Evolutionary conservation across 345 rosid genomes (phyloP), one percentile per base, ranked within the genome.

Genomic region (Pseudoturritis turrita): DNA sequence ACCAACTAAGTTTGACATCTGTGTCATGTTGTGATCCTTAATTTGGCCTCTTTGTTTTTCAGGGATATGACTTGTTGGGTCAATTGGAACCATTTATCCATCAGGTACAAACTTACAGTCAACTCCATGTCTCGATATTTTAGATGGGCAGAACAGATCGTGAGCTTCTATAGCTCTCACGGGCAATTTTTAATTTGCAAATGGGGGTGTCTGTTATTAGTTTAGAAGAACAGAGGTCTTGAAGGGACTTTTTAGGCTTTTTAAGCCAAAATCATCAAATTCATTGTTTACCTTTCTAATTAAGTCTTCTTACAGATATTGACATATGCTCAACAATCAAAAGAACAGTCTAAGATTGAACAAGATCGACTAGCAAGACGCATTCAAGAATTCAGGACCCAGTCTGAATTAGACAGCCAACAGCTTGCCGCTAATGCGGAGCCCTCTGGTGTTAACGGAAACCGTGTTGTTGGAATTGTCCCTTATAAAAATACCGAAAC

Each of bases 321-420:
- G 74, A 87, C 96, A 44, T 92, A 82, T 84, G 91, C 93, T 23
- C 96, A 92, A 64, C 96, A 88, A 74, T 83, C 98, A 37, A 92
- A 92, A 83, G 98, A 90, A 83, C 81, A 82, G 78, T 87, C 96
- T 22, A 83, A 74, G 66, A 72, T 78, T 69, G 98, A 90, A 71
- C 92, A 90, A 78, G 90, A 92, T 77, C 83, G 84, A 72, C 89
- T 90, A 72, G 96, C 85, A 52, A 87, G 87, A 76, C 81, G 98
- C 69, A 92, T 92, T 83, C 98, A 92, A 75, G 98, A 90, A 77
- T 92, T 84, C 79, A 85, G 96, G 80, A 90, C 96, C 39, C 96
- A 83, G 78, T 77, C 91, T 77, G 98, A 92, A 81, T 46, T 86
- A 80, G 88, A 84, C 41, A 84, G 77, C 68, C 77, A 81, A 46